Base-by-base conservation (phyloP, 1,284 basidiomycete species). In the Apiotrichum laibachii region DNA sequence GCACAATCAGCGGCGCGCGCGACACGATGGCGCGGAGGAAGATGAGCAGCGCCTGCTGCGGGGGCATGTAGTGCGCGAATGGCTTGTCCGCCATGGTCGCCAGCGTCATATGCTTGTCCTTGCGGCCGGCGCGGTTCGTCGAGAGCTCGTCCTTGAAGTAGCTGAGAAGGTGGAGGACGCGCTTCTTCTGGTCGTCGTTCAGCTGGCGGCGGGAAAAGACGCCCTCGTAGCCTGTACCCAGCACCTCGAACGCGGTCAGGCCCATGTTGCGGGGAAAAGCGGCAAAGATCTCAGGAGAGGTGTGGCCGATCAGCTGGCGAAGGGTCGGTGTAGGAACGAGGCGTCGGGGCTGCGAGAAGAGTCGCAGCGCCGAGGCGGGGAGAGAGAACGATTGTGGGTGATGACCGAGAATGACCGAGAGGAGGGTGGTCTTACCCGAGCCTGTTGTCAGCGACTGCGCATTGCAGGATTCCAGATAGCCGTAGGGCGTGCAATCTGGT, bases 401-500 rank as follows among this genome's bases (percentile, higher is more conserved):
- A 69, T 95, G 92, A 26, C 95, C 95, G 0, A 92, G 90, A 42
- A 99, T 80, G 37, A 98, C 77, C 5, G 94, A 88, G n/a, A 97
- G 82, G 1, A 98, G 85, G 0, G 95, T 98, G 0, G 94, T 95
- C 80, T 99, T 99, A 2, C 95, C 95, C 0, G 90, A 92, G 49
- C 92, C 89, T 91, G 53, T 1, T 8, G 37, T 63, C 40, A 66
- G 59, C 26, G 26, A 7, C 26, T 31, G 26, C 26, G 7, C 26
- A 31, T 3, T 7, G 26, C 19, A 31, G 7, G 26, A 31, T 7
- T 1, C 19, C 5, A 11, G 50, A 31, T 11, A 13, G 21, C 5
- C 7, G 21, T 9, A 13, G 31, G 40, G 16, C 1, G n/a, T 16
- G 26, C 26, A 12, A 18, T 9, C 19, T 2, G 11, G 11, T 3